Evolutionary conservation across 306 rosid genomes (phyloP).

Genomic region (Quercus gilva): DNA sequence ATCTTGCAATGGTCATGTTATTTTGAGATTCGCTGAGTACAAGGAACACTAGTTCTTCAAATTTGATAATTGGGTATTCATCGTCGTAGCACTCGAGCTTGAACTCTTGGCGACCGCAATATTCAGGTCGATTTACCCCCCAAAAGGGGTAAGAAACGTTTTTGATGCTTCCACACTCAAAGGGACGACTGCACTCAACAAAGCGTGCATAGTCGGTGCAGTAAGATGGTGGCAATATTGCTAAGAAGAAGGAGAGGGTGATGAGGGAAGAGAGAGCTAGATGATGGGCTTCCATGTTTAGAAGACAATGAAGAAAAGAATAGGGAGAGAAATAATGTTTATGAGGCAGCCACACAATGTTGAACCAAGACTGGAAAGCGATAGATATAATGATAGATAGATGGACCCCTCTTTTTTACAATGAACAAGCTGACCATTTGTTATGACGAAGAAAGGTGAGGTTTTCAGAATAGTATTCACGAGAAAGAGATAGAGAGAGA

Average conservation of each 20-base stretch:
- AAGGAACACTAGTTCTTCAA: slow-evolving; percentile 17
- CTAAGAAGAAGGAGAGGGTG: slow-evolving; percentile 20
- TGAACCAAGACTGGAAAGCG: too few relatives aligned
- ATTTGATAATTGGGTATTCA: slow-evolving; percentile 14
- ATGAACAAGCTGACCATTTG: too few relatives aligned
- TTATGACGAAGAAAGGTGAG: too few relatives aligned
- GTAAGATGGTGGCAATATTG: slow-evolving; percentile 12
- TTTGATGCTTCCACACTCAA: slow-evolving; percentile 31
- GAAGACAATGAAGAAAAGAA: too few relatives aligned
- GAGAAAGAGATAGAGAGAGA: too few relatives aligned
- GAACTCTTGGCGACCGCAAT: slow-evolving; percentile 41
- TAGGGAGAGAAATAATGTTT: too few relatives aligned
- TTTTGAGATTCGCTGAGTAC: slow-evolving; percentile 1
- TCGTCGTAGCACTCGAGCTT: slow-evolving; percentile 24
- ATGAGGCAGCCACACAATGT: too few relatives aligned
- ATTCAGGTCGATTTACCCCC: slow-evolving; percentile 2
- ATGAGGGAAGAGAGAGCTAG: background rate
- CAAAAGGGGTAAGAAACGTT: slow-evolving; percentile 41
- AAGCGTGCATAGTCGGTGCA: slow-evolving; percentile 7
- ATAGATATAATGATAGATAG: too few relatives aligned
- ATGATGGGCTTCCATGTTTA: background rate
- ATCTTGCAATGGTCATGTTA: slow-evolving; percentile 27
- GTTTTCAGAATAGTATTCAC: too few relatives aligned
- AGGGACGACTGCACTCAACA: slow-evolving; percentile 26
- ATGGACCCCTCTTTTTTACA: too few relatives aligned